Evolutionary conservation across 805 yeast genomes (phyloP), one percentile per base, ranked within the genome.

Genomic region (Myxozyma monticola): DNA sequence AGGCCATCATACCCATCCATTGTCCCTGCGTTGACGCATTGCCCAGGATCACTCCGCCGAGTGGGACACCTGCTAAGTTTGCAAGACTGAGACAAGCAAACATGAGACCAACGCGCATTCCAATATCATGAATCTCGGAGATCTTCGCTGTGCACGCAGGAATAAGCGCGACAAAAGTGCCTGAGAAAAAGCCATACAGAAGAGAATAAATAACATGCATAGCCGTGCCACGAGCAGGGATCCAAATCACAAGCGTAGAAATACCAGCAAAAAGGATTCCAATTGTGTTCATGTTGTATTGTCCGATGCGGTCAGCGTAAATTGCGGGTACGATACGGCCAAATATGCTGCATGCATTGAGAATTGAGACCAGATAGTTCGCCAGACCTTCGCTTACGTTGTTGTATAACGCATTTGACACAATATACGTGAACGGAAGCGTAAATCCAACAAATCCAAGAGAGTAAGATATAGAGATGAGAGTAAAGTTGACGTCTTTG

Each of bases 61-160:
- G 29, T 1, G 70, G 68, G 3, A 66, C 62, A 1, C 69, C 70
- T 0, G 62, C 47, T 26, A 67, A 59, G 22, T 60, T 49, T 1
- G 76, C 80, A 59, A 77, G 73, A 0, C 89, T 75, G 37, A 84
- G 80, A 9, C 75, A 62, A 8, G 76, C 70, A 37, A 85, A 72
- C 1, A 87, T 76, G 38, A 80, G 47, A 1, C 86, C 86, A 87
- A 87, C 85, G 5, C 70, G 57, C n/a, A 56, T 57, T 9, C 71
- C 70, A 17, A 64, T 56, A n/a, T 61, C 51, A 17, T 58, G 50
- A 28, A 66, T 49, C 30, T 61, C 52, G 10, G 67, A 63, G 39
- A 53, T 53, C 30, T 57, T 49, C 1, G 70, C 68, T 1, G 65
- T 58, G 24, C 65, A 55, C 1, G 67, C 64, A 0, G 71, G 70